A percentile compares a stretch with the other conserved stretches of the same genome.
These are phyloP conservation scores for Myxozyma geophila DNA, from an alignment of 805 yeast genomes.

Conservation along the genomic window DNA sequence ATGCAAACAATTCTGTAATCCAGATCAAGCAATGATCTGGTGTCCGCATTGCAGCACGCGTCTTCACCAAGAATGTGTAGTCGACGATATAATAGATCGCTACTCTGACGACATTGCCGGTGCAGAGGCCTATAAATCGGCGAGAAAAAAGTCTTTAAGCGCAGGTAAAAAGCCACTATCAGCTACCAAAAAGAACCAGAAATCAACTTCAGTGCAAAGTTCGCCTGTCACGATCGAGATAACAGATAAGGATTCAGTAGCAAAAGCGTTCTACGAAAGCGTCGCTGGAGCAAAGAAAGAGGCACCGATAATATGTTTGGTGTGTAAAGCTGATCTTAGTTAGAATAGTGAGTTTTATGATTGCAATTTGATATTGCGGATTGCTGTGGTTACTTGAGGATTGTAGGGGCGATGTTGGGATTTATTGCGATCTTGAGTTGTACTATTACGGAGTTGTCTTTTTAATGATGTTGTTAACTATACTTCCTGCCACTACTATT, in stretches of 20 bases:
- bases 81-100: constrained; percentile 22
- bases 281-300: constrained; percentile 9
- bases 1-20: constrained; percentile 26
- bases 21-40: constrained; percentile 28
- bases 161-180: background rate
- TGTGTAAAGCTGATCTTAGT: constrained; percentile 1
- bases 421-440: too few relatives aligned
- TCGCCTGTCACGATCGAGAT: constrained; percentile 14
- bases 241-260: constrained; percentile 3
- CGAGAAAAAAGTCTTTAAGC: background rate
- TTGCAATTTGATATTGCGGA: background rate
- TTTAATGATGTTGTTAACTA: too few relatives aligned
- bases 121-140: background rate
- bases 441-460: too few relatives aligned
- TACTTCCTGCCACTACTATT: too few relatives aligned
- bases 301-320: constrained; percentile 18
- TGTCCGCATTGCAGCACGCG: constrained; percentile 27
- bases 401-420: too few relatives aligned
- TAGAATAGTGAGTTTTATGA: background rate
- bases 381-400: too few relatives aligned
- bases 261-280: constrained; percentile 18
- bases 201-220: background rate
- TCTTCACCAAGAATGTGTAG: constrained; percentile 28
- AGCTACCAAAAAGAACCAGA: background rate
- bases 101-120: constrained; percentile 16